Percentiles rank a stretch among this genome's conserved stretches.
Conservation (phyloP, 2,329 filamentous ascomycete genomes). For the Xylaria sp. region DNA sequence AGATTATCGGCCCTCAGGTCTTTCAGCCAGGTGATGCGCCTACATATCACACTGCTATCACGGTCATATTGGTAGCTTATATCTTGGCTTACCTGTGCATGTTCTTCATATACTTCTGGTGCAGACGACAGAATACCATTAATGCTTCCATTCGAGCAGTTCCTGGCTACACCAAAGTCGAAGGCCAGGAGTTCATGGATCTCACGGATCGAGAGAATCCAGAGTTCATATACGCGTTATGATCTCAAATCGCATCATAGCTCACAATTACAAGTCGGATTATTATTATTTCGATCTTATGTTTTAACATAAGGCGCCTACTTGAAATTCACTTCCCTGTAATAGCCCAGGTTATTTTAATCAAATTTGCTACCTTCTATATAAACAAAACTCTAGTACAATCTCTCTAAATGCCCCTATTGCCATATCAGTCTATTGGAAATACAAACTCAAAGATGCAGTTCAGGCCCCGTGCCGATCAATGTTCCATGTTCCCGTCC, state of each 20-base stretch:
- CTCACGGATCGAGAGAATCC: conserved; percentile 74
- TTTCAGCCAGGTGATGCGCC: conserved; percentile 68
- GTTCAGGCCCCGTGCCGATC: background rate
- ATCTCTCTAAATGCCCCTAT: background rate
- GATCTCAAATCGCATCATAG: conserved; percentile 8
- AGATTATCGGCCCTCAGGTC: conserved; percentile 61
- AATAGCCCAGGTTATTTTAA: background rate
- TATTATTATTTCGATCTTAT: background rate
- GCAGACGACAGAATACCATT: conserved; percentile 66
- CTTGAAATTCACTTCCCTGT: background rate
- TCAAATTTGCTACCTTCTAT: background rate
- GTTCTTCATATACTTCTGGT: conserved; percentile 72
- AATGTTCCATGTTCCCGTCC: background rate
- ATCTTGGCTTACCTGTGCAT: conserved; percentile 64
- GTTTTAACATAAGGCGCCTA: background rate
- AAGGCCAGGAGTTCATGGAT: conserved; percentile 76
- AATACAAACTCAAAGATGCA: conserved; percentile 3
- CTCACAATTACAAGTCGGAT: background rate
- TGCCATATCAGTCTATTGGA: conserved; percentile 10
- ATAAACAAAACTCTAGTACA: conserved; percentile 1
- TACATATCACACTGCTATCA: conserved; percentile 71
- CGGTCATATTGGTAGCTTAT: conserved; percentile 71
- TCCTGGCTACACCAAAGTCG: conserved; percentile 68
- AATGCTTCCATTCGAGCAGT: conserved; percentile 64
- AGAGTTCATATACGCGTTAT: conserved; percentile 71